These are phyloP conservation scores for Arthrobotrys sinensis DNA, from an alignment of 2,329 filamentous ascomycete species.

Conservation along the genomic window DNA sequence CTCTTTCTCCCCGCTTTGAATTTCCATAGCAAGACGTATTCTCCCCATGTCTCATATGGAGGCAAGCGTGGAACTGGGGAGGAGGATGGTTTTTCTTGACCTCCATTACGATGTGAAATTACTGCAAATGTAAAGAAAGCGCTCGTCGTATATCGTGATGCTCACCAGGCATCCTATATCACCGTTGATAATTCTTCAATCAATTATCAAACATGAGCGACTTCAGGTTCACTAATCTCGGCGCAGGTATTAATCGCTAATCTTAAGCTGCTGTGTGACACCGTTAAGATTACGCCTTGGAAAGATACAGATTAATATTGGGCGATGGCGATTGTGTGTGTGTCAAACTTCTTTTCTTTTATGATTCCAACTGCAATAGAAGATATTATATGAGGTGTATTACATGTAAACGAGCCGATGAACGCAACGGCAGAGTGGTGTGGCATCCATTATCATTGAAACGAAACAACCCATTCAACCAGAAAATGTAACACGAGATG, in stretches of 20 bases:
- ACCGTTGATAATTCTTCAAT: conserved; percentile 31
- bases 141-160: conserved; percentile 2
- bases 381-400: conserved; percentile 1
- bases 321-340: conserved; percentile 7
- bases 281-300: conserved; percentile 32
- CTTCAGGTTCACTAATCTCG: conserved; percentile 41
- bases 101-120: conserved; percentile 9
- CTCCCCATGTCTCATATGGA: conserved; percentile 24
- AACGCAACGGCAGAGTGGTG: conserved; percentile 43
- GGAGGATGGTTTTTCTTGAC: not conserved
- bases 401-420: conserved; percentile 18
- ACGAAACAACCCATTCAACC: conserved; percentile 28
- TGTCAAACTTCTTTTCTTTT: conserved; percentile 6
- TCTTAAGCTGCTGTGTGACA: conserved; percentile 55
- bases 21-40: conserved; percentile 19
- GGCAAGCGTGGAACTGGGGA: not conserved
- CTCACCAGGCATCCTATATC: conserved; percentile 28
- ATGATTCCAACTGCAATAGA: conserved; percentile 33
- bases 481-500: conserved; percentile 22
- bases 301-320: conserved; percentile 23
- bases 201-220: conserved; percentile 3
- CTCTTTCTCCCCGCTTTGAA: conserved; percentile 40
- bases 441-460: conserved; percentile 44
- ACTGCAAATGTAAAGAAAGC: not conserved
- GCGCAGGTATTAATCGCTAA: conserved; percentile 42